phyloP scores from a whole-genome alignment of 176 grass and related monocot species.

The Areca catechu region DNA sequence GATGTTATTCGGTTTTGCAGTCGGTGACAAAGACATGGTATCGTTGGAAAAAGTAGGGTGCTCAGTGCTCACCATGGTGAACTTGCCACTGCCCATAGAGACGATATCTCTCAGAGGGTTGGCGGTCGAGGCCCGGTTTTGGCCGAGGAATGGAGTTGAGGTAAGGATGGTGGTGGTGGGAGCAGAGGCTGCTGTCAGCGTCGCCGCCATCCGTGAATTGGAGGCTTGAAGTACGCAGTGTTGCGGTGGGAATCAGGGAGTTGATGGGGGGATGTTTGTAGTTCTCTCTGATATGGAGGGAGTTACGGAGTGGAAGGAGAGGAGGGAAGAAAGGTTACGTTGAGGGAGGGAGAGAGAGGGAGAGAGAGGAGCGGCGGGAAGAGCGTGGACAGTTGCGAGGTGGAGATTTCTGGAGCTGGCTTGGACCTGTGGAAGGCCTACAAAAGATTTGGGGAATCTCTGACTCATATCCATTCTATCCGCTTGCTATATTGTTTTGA shows the following conservation, averaged over 20 bases:
- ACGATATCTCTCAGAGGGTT: slow-evolving; percentile 36
- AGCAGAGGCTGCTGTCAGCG: slow-evolving; percentile 51
- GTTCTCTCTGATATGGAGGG: background rate
- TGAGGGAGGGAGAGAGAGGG: background rate
- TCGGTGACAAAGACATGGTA: too few relatives aligned
- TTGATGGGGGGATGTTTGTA: background rate
- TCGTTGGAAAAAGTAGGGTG: too few relatives aligned
- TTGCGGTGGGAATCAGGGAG: background rate
- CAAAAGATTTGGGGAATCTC: slow-evolving; percentile 36
- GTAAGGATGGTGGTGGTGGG: slow-evolving; percentile 20
- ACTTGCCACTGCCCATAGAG: slow-evolving; percentile 37
- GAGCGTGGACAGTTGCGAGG: slow-evolving; percentile 25
- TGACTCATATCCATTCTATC: slow-evolving; percentile 37
- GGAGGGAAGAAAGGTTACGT: too few relatives aligned
- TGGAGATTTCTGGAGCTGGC: slow-evolving; percentile 65
- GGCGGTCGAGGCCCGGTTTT: slow-evolving; percentile 38
- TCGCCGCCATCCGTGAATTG: slow-evolving; percentile 33
- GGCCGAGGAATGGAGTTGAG: slow-evolving; percentile 48
- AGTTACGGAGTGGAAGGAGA: too few relatives aligned
- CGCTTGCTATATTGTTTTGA: slow-evolving; percentile 8
- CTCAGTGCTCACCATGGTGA: slow-evolving; percentile 50
- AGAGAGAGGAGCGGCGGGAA: background rate
- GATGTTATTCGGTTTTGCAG: too few relatives aligned
- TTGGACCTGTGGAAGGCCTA: slow-evolving; percentile 31
- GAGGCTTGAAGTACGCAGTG: background rate